Conservation (phyloP, 2,329 filamentous ascomycete genomes). For the Arthrobotrys musiformis region DNA sequence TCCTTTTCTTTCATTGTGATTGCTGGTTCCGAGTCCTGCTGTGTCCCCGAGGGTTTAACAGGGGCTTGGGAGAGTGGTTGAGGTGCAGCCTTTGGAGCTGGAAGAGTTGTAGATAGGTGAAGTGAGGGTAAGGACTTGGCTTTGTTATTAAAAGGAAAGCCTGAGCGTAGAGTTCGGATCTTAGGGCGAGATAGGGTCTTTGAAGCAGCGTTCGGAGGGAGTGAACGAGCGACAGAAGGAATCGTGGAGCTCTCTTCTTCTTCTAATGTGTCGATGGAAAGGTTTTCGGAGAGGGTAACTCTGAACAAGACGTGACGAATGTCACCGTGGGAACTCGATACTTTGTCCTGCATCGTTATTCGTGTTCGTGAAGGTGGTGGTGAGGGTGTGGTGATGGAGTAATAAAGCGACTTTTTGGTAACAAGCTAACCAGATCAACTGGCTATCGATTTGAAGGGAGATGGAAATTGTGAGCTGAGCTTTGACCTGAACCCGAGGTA, state of each 20-base stretch:
- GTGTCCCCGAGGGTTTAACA: not conserved
- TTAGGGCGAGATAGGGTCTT: not conserved
- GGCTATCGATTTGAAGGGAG: not conserved
- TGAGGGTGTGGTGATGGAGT: too few relatives aligned
- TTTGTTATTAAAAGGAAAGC: not conserved
- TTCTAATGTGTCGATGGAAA: too few relatives aligned
- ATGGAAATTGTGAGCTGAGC: too few relatives aligned
- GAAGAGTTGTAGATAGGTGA: not conserved
- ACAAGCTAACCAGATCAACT: too few relatives aligned
- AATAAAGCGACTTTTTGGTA: too few relatives aligned
- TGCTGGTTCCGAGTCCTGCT: not conserved
- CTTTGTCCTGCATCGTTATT: not conserved
- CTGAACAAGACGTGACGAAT: not conserved
- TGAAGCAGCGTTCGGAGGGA: not conserved
- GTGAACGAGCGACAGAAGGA: not conserved
- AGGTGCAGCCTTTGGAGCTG: not conserved
- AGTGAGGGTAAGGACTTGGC: not conserved
- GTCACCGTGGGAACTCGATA: not conserved
- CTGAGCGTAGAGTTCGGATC: constrained; percentile 2
- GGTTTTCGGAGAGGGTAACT: not conserved
- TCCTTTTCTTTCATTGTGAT: constrained; percentile 15
- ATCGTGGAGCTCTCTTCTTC: not conserved
- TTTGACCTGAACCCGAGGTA: too few relatives aligned
- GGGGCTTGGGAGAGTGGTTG: not conserved
- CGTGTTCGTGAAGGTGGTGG: not conserved